Conservation (phyloP, 1,284 basidiomycete genomes). For the Trichosporon ovoides region DNA sequence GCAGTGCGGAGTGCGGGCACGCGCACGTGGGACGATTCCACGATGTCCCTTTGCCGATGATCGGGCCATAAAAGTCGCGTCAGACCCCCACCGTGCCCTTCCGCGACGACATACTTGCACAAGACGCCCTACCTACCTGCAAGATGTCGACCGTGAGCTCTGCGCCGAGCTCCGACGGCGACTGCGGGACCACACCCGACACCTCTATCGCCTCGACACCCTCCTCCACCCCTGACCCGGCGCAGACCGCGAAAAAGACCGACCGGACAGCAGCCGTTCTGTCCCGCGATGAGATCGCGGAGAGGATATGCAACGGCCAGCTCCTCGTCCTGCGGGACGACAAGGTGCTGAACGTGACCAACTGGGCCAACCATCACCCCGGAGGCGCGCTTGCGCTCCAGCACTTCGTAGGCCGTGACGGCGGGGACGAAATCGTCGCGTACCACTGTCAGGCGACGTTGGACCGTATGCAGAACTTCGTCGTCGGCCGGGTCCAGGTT, state of each 20-base stretch:
- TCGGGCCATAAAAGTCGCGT: slow-evolving; percentile 3
- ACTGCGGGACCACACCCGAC: not conserved
- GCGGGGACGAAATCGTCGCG: slow-evolving; percentile 87
- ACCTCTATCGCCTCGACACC: not conserved
- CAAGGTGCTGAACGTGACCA: slow-evolving; percentile 70
- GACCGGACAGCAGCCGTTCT: not conserved
- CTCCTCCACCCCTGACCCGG: not conserved
- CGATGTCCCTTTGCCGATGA: not conserved
- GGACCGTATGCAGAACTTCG: slow-evolving; percentile 64
- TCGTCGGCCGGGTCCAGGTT: slow-evolving; percentile 61
- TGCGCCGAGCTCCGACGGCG: not conserved
- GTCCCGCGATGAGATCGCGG: slow-evolving; percentile 33
- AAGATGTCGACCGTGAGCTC: slow-evolving; percentile 2
- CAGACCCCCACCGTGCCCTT: not conserved
- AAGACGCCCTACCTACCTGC: not conserved
- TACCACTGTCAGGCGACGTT: slow-evolving; percentile 72
- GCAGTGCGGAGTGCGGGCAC: not conserved
- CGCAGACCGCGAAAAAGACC: not conserved
- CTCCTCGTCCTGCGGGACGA: slow-evolving; percentile 72
- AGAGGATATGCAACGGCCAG: slow-evolving; percentile 65
- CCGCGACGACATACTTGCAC: not conserved
- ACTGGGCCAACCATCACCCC: slow-evolving; percentile 82
- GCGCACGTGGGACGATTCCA: slow-evolving; percentile 3
- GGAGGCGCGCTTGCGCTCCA: slow-evolving; percentile 85
- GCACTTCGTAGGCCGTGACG: slow-evolving; percentile 94